Evolutionary conservation across 192 early-diverging fungal species (phyloP).

Genomic region (Powellomyces hirtus): DNA sequence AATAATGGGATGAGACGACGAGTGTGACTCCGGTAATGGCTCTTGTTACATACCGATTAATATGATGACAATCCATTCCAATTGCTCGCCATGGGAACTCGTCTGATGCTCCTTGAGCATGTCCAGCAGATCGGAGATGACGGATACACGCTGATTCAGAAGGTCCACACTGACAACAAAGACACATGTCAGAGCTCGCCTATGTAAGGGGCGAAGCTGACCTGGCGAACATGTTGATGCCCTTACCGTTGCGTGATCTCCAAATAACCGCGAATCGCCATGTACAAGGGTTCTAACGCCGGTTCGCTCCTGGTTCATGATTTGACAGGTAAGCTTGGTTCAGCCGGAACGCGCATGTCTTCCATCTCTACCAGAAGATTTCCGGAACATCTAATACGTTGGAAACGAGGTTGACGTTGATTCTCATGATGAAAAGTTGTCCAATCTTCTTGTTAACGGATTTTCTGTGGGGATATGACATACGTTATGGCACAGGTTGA

Average conservation of each 20-base stretch:
- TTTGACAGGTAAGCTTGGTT: too few species aligned
- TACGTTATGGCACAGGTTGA: slow-evolving; percentile 20
- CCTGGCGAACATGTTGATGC: neutral
- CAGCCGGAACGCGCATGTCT: too few species aligned
- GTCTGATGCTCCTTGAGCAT: slow-evolving; percentile 95
- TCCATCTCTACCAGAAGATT: slow-evolving; percentile 68
- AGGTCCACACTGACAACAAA: slow-evolving; percentile 65
- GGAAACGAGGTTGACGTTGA: slow-evolving; percentile 80
- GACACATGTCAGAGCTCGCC: neutral
- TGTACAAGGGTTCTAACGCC: slow-evolving; percentile 71
- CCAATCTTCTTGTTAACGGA: slow-evolving; percentile 94
- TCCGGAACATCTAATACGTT: slow-evolving; percentile 77
- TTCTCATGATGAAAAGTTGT: slow-evolving; percentile 69
- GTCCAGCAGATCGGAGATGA: slow-evolving; percentile 85
- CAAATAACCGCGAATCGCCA: slow-evolving; percentile 73
- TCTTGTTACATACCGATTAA: slow-evolving; percentile 61
- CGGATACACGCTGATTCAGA: slow-evolving; percentile 87
- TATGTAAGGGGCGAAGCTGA: neutral
- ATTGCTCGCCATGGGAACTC: slow-evolving; percentile 83
- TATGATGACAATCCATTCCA: slow-evolving; percentile 95
- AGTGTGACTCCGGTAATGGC: too few species aligned
- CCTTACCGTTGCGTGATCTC: slow-evolving; percentile 53
- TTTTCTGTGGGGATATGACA: slow-evolving; percentile 55
- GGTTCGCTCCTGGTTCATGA: slow-evolving; percentile 63
- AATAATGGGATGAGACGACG: too few species aligned